Base-by-base conservation (phyloP, 2,329 filamentous ascomycete species). In the Chrysosphaeria jannelii region DNA sequence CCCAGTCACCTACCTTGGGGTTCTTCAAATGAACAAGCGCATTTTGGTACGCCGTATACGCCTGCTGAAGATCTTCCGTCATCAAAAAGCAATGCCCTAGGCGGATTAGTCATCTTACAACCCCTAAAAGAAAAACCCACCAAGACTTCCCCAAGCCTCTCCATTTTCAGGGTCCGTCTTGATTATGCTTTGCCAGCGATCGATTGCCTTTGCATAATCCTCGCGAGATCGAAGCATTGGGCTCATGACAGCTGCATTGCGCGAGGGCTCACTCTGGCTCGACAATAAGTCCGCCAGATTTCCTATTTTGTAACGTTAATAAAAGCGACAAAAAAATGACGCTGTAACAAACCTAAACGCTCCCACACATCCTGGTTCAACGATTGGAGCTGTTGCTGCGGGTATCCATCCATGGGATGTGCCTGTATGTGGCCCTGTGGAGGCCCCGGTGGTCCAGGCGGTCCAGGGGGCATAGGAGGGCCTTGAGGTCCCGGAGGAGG, bases 71-170 rank as follows among this genome's bases (percentile, higher is more conserved):
- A 37, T 91, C 81, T 39, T 97, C 85, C 61, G 90, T 89, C 85
- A 97, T 97, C 13, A 97, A 54, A 41, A 81, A 89, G 47, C 85
- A 93, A 43, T 93, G 85, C n/a, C 85, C 76, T 81, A n/a, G n/a
- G n/a, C n/a, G n/a, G n/a, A n/a, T n/a, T n/a, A n/a, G n/a, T n/a
- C n/a, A n/a, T 33, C 32, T 54, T n/a, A n/a, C n/a, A n/a, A n/a
- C n/a, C n/a, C n/a, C n/a, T n/a, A n/a, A n/a, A 85, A n/a, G n/a
- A n/a, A n/a, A n/a, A n/a, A 75, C 16, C 7, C n/a, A 18, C 16
- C 81, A 14, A 93, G 54, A 40, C 78, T 90, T 22, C 81, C 81
- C 85, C 81, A 93, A 21, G 85, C 78, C 43, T 93, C 85, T 28
- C 85, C 85, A 39, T 89, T 91, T 33, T 64, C 68, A 17, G 54